phyloP scores from a whole-genome alignment of 306 rosid genomes.

The Vicia faba region DNA sequence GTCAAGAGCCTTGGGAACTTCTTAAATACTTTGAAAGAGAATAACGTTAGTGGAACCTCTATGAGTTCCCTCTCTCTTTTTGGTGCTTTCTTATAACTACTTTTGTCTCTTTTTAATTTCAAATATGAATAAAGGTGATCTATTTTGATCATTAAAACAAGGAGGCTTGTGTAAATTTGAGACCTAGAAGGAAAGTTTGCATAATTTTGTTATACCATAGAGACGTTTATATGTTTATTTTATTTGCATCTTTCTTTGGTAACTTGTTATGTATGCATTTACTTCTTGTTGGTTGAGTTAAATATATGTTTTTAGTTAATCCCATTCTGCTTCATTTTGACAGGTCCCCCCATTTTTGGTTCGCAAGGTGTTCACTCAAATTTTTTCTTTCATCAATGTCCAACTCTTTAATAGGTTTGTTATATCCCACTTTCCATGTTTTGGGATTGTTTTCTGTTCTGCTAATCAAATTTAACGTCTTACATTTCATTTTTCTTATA shows the following conservation, averaged over 20 bases:
- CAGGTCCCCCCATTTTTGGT: slow-evolving; percentile 68
- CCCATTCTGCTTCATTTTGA: slow-evolving; percentile 34
- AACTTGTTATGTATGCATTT: slow-evolving; percentile 7
- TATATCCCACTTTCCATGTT: slow-evolving; percentile 25
- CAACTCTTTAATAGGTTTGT: slow-evolving; percentile 92
- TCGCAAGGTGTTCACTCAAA: slow-evolving; percentile 95
- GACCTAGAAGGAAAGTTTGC: slow-evolving; percentile 21
- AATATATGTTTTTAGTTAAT: slow-evolving; percentile 9
- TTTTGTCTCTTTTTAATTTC: background rate
- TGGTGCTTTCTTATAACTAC: slow-evolving; percentile 21
- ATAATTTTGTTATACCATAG: slow-evolving; percentile 12
- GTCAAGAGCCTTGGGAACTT: slow-evolving; percentile 84
- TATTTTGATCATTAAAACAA: slow-evolving; percentile 31
- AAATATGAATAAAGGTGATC: slow-evolving; percentile 9
- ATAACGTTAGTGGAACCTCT: slow-evolving; percentile 66
- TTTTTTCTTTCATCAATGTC: slow-evolving; percentile 81
- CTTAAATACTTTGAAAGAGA: slow-evolving; percentile 78
- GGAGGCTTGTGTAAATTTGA: slow-evolving; percentile 14
- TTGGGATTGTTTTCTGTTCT: slow-evolving; percentile 16
- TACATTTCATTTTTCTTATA: slow-evolving; percentile 38
- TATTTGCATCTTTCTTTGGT: slow-evolving; percentile 7
- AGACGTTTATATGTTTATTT: slow-evolving; percentile 13
- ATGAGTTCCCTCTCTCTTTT: background rate
- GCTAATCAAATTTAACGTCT: slow-evolving; percentile 1
- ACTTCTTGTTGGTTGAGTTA: slow-evolving; percentile 20